phyloP scores from a whole-genome alignment of 345 rosid species.

The Passiflora organensis region DNA sequence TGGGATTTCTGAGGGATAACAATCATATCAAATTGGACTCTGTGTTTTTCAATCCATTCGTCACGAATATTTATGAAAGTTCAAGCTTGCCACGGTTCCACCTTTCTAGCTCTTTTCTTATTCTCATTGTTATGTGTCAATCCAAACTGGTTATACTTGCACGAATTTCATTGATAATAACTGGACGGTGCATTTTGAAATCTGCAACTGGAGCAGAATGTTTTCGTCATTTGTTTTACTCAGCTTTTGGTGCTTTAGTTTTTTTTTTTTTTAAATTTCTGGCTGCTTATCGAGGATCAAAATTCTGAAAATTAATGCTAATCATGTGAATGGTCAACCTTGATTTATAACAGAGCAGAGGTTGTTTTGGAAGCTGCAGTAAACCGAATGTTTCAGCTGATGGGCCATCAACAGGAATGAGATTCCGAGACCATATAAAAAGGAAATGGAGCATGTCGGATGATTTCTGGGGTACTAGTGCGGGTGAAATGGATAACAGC shows the following conservation, averaged over 20 bases:
- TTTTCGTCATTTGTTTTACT: too few species aligned
- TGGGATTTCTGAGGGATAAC: too few species aligned
- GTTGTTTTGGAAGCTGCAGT: slow-evolving; percentile 79
- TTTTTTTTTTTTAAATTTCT: not conserved
- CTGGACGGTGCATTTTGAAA: too few species aligned
- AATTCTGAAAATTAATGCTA: slow-evolving; percentile 21
- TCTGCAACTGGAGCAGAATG: too few species aligned
- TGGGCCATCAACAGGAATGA: slow-evolving; percentile 49
- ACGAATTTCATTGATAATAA: too few species aligned
- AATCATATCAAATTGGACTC: too few species aligned
- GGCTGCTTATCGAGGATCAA: not conserved
- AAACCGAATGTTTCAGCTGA: slow-evolving; percentile 44
- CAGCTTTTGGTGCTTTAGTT: too few species aligned
- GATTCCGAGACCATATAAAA: slow-evolving; percentile 39
- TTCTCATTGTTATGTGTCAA: not conserved
- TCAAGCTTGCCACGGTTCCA: too few species aligned
- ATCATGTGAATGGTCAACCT: slow-evolving; percentile 32
- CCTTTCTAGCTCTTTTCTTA: not conserved
- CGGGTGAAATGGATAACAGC: slow-evolving; percentile 57
- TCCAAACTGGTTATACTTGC: not conserved
- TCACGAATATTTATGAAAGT: too few species aligned
- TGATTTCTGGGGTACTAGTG: slow-evolving; percentile 56
- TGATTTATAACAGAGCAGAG: slow-evolving; percentile 88
- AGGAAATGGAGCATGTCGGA: slow-evolving; percentile 42
- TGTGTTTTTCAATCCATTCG: too few species aligned